A percentile compares a stretch with the other conserved stretches of the same genome.
phyloP scores from a whole-genome alignment of 257 asterid genomes.

The Salvia splendens region DNA sequence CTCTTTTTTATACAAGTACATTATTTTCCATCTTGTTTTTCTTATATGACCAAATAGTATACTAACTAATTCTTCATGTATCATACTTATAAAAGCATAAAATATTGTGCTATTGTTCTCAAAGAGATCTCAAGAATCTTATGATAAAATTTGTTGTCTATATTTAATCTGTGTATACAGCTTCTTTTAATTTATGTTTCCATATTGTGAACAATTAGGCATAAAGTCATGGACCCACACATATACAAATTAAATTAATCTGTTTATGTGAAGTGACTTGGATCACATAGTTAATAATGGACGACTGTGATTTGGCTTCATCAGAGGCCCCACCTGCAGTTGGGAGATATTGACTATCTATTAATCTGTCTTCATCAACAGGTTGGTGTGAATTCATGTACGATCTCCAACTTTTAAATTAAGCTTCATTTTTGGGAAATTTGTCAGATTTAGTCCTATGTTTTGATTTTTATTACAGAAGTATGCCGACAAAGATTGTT shows the following conservation, averaged over 20 bases:
- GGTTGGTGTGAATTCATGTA: slow-evolving; percentile 34
- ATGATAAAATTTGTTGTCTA: background rate
- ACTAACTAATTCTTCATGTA: background rate
- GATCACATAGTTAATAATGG: slow-evolving; percentile 12
- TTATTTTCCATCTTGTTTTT: background rate
- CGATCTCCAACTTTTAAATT: background rate
- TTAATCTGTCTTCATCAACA: slow-evolving; percentile 31
- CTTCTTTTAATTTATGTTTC: slow-evolving; percentile 1
- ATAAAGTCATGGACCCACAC: slow-evolving; percentile 32
- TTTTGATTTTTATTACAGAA: background rate
- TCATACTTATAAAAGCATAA: background rate
- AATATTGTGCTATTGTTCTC: slow-evolving; percentile 21
- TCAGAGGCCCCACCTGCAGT: slow-evolving; percentile 40
- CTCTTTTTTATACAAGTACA: slow-evolving; percentile 3
- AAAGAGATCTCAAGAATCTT: slow-evolving; percentile 33
- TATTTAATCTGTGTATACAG: background rate
- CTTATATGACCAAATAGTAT: background rate
- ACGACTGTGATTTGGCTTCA: slow-evolving; percentile 24
- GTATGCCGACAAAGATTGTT: background rate
- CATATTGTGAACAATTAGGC: background rate
- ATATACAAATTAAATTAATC: background rate
- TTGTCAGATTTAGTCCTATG: background rate
- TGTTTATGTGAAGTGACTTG: slow-evolving; percentile 16
- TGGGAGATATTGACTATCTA: slow-evolving; percentile 42
- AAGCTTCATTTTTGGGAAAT: no score